These are phyloP conservation scores for Leccinum rimulosum DNA, from an alignment of 768 basidiomycete species.

Conservation along the genomic window DNA sequence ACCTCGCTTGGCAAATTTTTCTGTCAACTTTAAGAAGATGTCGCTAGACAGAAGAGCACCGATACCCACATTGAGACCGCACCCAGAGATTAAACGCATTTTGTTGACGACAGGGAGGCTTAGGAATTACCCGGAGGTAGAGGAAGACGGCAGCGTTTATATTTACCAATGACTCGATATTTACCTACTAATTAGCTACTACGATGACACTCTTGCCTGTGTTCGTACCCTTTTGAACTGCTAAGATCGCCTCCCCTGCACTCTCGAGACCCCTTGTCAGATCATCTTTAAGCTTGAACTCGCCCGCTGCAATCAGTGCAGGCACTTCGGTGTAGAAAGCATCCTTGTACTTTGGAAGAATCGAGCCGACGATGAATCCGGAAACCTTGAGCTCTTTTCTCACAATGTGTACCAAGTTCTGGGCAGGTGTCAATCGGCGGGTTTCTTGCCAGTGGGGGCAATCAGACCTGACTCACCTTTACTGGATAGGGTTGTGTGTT, in stretches of 20 bases:
- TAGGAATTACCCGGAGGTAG: conserved; percentile 18
- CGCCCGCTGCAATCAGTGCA: conserved; percentile 40
- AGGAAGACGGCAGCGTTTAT: conserved; percentile 25
- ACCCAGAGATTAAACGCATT: background rate
- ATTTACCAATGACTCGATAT: background rate
- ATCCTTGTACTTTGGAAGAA: conserved; percentile 33
- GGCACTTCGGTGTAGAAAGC: conserved; percentile 46
- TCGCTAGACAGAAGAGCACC: conserved; percentile 1
- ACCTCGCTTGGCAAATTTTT: conserved; percentile 23
- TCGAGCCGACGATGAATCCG: conserved; percentile 41
- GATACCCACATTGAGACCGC: conserved; percentile 11
- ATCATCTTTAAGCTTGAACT: conserved; percentile 49
- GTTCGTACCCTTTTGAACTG: conserved; percentile 36
- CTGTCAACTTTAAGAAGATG: conserved; percentile 16
- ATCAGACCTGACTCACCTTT: conserved; percentile 3
- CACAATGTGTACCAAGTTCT: conserved; percentile 43
- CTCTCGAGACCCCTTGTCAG: conserved; percentile 42
- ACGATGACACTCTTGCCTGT: conserved; percentile 26
- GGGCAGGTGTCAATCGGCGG: background rate
- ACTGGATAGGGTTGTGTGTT: conserved; percentile 9
- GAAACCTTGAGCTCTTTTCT: conserved; percentile 38
- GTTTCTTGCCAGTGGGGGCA: conserved; percentile 6
- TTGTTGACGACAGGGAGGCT: conserved; percentile 31
- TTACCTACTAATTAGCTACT: conserved; percentile 7
- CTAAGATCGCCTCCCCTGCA: conserved; percentile 38